Percentiles rank a stretch among this genome's conserved stretches.
phyloP scores from a whole-genome alignment of 192 early-diverging fungal species.

The Backusella liffmaniae region DNA sequence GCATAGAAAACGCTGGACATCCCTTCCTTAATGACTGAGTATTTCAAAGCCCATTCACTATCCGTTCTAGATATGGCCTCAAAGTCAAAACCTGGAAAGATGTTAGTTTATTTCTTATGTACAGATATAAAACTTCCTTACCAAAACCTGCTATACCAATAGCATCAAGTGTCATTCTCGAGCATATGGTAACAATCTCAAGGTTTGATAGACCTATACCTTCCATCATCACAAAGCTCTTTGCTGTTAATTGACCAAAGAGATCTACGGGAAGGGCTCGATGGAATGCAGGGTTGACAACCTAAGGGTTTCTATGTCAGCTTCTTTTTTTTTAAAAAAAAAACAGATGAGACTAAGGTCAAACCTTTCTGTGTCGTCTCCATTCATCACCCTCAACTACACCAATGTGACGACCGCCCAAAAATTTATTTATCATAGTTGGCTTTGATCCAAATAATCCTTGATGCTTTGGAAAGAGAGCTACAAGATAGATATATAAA shows the following conservation, averaged over 20 bases:
- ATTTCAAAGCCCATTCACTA: slow-evolving; percentile 39
- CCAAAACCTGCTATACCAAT: slow-evolving; percentile 53
- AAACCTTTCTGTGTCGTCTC: slow-evolving; percentile 25
- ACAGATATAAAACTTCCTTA: background rate
- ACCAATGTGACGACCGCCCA: slow-evolving; percentile 1
- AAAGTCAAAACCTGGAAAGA: slow-evolving; percentile 45
- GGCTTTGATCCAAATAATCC: background rate
- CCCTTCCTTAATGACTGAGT: slow-evolving; percentile 43
- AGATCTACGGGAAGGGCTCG: slow-evolving; percentile 13
- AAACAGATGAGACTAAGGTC: background rate
- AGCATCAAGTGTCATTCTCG: slow-evolving; percentile 53
- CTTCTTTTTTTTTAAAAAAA: background rate
- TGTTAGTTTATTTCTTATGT: background rate
- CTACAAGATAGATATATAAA: background rate
- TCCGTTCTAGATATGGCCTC: slow-evolving; percentile 42
- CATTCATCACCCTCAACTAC: slow-evolving; percentile 13
- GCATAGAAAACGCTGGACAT: slow-evolving; percentile 48
- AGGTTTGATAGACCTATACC: background rate
- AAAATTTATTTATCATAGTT: background rate
- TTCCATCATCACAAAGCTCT: slow-evolving; percentile 13
- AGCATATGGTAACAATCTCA: background rate
- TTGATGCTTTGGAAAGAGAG: background rate
- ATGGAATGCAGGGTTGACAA: slow-evolving; percentile 20
- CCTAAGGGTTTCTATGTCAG: background rate
- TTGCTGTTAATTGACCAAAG: background rate